Base-by-base conservation (phyloP, 768 basidiomycete genomes). In the Leccinum truebloodii region DNA sequence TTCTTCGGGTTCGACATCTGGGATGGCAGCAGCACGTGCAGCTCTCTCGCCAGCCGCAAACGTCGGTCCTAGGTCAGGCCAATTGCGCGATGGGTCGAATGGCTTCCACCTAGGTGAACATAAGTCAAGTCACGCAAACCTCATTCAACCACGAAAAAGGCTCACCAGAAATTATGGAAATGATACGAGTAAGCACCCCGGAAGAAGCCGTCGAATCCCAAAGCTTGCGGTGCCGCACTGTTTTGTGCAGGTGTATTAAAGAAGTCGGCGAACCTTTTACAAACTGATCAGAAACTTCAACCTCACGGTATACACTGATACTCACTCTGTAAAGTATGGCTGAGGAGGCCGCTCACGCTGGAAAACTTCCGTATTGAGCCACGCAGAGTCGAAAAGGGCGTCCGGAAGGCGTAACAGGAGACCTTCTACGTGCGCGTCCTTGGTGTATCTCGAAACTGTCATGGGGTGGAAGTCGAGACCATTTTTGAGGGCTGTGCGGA, bases 171-270 rank as follows among this genome's bases (percentile, higher is more conserved):
- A 72, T 95, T 95, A 72, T 98, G 95, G 77, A 90, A 98, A 74
- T 98, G 95, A 73, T 98, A 98, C 2, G 92, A 95, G 72, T 87
- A 98, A 5, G 96, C 92, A 6, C 96, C 97, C 60, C 86, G 86
- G 83, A 95, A 99, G 81, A 98, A 99, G 10, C 94, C 95, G 65
- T 94, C 89, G 65, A 98, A 92, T 9, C 97, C 97, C 16, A 94
- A 78, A 14, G 90, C 91, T 66, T 90, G 86, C 6, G 96, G 92
- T 9, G 89, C 90, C 2, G 92, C 94, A 63, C 89, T 87, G 53
- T 82, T 82, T 58, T 82, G 79, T 10, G 77, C 67, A 8, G 93
- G 92, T 0, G 92, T 91, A 59, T 92, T 86, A 73, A 96, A 96
- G 75, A 96, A 93, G 64, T 95, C 88, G 30, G 81, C 84, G 75